phyloP scores from a whole-genome alignment of 768 basidiomycete genomes.

The Baorangia bicolor region DNA sequence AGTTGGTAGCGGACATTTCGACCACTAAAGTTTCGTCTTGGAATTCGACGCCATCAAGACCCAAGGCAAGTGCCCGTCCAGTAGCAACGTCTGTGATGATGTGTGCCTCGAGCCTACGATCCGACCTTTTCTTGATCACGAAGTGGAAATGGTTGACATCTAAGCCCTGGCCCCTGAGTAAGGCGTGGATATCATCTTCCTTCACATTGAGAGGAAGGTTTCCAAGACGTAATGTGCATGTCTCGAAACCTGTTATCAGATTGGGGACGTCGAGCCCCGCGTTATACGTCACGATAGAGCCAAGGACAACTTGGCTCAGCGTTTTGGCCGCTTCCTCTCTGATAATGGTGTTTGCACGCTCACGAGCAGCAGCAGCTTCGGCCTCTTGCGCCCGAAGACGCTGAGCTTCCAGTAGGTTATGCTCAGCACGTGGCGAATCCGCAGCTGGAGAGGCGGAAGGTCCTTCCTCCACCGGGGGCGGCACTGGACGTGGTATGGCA shows the following conservation, averaged over 20 bases:
- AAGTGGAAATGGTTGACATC: slow-evolving; percentile 35
- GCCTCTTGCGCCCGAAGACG: slow-evolving; percentile 7
- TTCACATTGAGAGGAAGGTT: slow-evolving; percentile 44
- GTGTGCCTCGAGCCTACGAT: slow-evolving; percentile 38
- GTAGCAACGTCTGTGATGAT: slow-evolving; percentile 43
- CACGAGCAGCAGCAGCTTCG: slow-evolving; percentile 16
- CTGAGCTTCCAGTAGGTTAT: background rate
- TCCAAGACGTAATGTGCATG: slow-evolving; percentile 45
- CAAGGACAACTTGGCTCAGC: slow-evolving; percentile 43
- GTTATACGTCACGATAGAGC: slow-evolving; percentile 48
- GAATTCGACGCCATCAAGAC: slow-evolving; percentile 51
- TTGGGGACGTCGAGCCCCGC: slow-evolving; percentile 48
- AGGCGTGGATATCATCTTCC: slow-evolving; percentile 38
- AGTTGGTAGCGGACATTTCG: slow-evolving; percentile 41
- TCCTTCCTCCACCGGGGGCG: background rate
- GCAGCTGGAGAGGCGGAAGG: background rate
- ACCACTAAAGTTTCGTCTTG: slow-evolving; percentile 42
- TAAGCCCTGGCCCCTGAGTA: slow-evolving; percentile 46
- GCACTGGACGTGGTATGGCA: background rate
- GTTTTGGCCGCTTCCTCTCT: slow-evolving; percentile 43
- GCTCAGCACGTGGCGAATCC: background rate
- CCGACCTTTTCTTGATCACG: slow-evolving; percentile 29
- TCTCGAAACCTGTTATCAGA: slow-evolving; percentile 51
- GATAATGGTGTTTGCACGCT: slow-evolving; percentile 8
- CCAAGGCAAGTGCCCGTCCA: slow-evolving; percentile 40